Percentiles rank a stretch among this genome's conserved stretches.
Evolutionary conservation across 139 green algal species (phyloP).

Genomic region (Picochlorum sp.): DNA sequence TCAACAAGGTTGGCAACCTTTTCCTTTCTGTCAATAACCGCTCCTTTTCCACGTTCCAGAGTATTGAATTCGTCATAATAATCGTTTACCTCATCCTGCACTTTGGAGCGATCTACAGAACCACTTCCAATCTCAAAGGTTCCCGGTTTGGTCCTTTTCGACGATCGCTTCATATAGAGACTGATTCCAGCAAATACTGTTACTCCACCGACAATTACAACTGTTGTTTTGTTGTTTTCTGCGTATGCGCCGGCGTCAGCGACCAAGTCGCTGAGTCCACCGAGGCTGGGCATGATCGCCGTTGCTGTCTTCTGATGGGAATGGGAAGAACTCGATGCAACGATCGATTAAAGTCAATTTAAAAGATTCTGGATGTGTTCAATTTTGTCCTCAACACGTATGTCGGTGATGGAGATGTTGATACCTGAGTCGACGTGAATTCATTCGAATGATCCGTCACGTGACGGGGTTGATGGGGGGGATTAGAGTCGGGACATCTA

Average conservation of each 20-base stretch:
- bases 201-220: conserved; percentile 8
- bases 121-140: conserved; percentile 61
- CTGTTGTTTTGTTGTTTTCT: conserved; percentile 31
- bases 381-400: no score
- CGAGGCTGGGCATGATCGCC: not conserved
- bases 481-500: no score
- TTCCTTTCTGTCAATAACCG: conserved; percentile 20
- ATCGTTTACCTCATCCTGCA: conserved; percentile 44
- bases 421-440: no score
- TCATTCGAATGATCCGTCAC: no score
- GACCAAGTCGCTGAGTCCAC: not conserved
- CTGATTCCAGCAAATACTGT: conserved; percentile 7
- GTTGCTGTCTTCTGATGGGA: no score
- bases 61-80: conserved; percentile 33
- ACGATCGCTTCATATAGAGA: not conserved
- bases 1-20: conserved; percentile 34
- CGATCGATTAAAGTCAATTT: no score
- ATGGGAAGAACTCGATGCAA: no score
- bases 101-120: conserved; percentile 45
- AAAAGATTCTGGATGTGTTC: no score
- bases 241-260: conserved; percentile 3
- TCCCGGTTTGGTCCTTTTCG: conserved; percentile 38
- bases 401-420: no score
- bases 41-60: conserved; percentile 28
- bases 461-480: no score